Evolutionary conservation across 2,329 filamentous ascomycete genomes (phyloP), one percentile per base, ranked within the genome.

Genomic region (Metarhizium sp.): DNA sequence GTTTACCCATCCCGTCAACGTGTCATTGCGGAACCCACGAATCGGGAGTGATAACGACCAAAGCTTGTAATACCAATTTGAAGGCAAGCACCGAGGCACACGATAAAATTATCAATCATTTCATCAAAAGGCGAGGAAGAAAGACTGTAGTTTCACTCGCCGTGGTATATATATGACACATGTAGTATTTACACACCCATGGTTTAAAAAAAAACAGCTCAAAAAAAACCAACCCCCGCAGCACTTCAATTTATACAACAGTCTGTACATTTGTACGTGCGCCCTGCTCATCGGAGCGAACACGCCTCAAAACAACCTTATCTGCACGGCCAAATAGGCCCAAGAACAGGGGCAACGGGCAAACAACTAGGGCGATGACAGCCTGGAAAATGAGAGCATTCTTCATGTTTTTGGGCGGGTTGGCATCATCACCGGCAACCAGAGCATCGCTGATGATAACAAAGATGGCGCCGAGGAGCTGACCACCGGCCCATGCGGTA

Each of bases 401-500:
- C 62, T 79, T 81, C 88, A 96, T 92, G 65, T 91, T 87, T 18
- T 72, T 69, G 0, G 86, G 86, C 14, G 87, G 88, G 40, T 71
- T 63, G 1, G 74, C 82, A 16, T 72, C 67, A 10, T 67, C 64
- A 0, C 75, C 76, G 0, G 73, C 81, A 60, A 82, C 81, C 59
- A 97, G 75, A 18, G 86, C 88, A 67, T 91, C 86, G 73, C 89
- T 88, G 56, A 92, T 72, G 34, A 99, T 73, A 63, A 96, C 88
- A 66, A 96, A 96, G 32, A 92, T 72, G 2, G 84, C 92, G 13
- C 94, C 94, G 1, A 95, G 72, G 7, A 96, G 71, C 74, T 97
- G 92, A 0, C 94, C 92, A 6, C 87, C 87, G 1, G 82, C 81
- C 94, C 94, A 97, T 64, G 87, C 88, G 25, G 95, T 76, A 32